These are phyloP conservation scores for Podospora australis DNA, from an alignment of 495 filamentous ascomycete species.

Conservation along the genomic window DNA sequence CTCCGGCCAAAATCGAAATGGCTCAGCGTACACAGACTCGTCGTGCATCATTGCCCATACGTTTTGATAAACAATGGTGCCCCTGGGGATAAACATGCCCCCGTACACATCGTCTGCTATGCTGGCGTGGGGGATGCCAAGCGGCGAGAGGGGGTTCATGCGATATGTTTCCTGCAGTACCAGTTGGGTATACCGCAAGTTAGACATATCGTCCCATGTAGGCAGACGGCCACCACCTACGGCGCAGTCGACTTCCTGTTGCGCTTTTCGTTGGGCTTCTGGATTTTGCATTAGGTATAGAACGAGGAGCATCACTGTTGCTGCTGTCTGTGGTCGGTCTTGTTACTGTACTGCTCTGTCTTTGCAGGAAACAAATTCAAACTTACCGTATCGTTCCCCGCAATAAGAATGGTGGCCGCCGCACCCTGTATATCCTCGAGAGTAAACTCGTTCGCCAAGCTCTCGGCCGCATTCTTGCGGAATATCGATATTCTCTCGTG, in stretches of 20 bases:
- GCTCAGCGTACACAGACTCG: conserved; percentile 31
- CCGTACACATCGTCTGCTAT: conserved; percentile 47
- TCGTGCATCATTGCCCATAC: conserved; percentile 43
- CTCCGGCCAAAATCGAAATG: conserved; percentile 40
- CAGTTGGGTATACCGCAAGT: conserved; percentile 45
- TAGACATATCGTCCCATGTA: conserved; percentile 41
- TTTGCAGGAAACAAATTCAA: too few relatives aligned
- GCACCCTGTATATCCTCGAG: conserved; percentile 45
- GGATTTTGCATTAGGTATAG: conserved; percentile 39
- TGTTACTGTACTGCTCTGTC: too few relatives aligned
- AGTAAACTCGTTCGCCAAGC: conserved; percentile 29
- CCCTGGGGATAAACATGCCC: conserved; percentile 43
- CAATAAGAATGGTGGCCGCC: conserved; percentile 44
- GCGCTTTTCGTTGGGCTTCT: conserved; percentile 46
- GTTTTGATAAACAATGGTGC: conserved; percentile 42
- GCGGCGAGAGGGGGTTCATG: conserved; percentile 54
- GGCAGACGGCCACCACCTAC: conserved; percentile 43
- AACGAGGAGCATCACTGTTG: conserved; percentile 35
- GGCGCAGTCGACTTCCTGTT: conserved; percentile 52
- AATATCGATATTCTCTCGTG: conserved; percentile 26
- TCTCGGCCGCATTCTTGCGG: conserved; percentile 17
- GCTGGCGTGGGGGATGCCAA: conserved; percentile 53
- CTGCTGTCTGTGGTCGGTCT: conserved; percentile 34
- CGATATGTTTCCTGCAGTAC: conserved; percentile 54
- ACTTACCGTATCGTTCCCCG: conserved; percentile 43